Conservation (phyloP, 1,284 basidiomycete species). For the Sutorius eximius region DNA sequence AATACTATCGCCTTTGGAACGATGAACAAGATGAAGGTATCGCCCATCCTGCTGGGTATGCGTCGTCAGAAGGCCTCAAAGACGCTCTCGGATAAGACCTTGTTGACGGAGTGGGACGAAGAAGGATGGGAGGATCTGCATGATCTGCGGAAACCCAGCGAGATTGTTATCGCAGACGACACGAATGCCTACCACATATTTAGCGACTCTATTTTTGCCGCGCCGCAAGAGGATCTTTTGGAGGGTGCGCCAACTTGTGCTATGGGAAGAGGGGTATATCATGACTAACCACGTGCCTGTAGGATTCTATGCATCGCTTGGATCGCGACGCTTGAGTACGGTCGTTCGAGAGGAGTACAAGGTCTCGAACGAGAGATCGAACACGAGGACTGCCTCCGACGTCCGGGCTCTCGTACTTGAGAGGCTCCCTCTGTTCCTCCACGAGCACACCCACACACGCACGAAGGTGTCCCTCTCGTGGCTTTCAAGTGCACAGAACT, state of each 20-base stretch:
- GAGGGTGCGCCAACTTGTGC: conserved; percentile 51
- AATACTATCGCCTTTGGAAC: conserved; percentile 59
- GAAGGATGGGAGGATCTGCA: conserved; percentile 68
- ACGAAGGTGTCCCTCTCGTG: conserved; percentile 72
- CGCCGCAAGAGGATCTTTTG: conserved; percentile 88
- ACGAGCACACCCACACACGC: conserved; percentile 78
- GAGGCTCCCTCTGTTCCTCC: conserved; percentile 87
- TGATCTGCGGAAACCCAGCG: conserved; percentile 58
- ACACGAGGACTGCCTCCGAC: conserved; percentile 49
- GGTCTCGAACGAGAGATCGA: conserved; percentile 52
- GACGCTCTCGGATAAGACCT: conserved; percentile 39
- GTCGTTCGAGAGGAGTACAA: conserved; percentile 79
- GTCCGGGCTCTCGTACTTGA: conserved; percentile 74
- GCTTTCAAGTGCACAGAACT: conserved; percentile 72
- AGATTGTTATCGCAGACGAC: conserved; percentile 82
- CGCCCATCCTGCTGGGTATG: conserved; percentile 74
- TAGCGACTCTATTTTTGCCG: conserved; percentile 73
- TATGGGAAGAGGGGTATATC: not conserved
- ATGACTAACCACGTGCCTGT: not conserved
- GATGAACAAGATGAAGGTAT: conserved; percentile 63
- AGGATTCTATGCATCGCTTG: conserved; percentile 69
- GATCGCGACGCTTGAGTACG: conserved; percentile 68
- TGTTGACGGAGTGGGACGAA: conserved; percentile 49
- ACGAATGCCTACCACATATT: conserved; percentile 76
- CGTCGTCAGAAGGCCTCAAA: conserved; percentile 41